Conservation (phyloP, 148 eudicot genomes). For the Silene uniflora region DNA sequence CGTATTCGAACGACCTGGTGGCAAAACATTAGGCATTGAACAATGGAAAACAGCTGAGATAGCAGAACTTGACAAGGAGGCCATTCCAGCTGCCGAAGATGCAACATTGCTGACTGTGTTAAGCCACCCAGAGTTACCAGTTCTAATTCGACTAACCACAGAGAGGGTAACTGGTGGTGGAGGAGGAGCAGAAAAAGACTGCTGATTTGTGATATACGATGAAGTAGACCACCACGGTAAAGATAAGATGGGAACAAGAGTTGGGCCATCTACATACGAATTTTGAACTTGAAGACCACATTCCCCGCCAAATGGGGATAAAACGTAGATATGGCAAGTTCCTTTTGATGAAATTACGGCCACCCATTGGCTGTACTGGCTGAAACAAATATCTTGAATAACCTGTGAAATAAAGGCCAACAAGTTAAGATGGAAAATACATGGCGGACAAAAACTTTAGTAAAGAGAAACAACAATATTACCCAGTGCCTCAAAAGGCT, state of each 20-base stretch:
- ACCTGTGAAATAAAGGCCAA: conserved; percentile 45
- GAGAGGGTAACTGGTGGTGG: conserved; percentile 71
- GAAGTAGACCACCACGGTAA: conserved; percentile 92
- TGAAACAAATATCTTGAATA: conserved; percentile 95
- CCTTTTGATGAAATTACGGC: conserved; percentile 88
- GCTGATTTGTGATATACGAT: conserved; percentile 48
- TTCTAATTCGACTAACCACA: conserved; percentile 78
- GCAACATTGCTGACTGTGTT: conserved; percentile 95
- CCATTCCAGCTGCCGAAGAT: conserved; percentile 83
- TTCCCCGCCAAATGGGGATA: conserved; percentile 91
- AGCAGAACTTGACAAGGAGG: conserved; percentile 57
- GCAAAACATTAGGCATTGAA: conserved; percentile 38
- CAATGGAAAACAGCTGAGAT: conserved; percentile 79
- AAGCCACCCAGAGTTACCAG: conserved; percentile 81
- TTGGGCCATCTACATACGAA: conserved; percentile 52
- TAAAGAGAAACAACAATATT: not conserved
- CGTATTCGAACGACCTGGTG: conserved; percentile 35
- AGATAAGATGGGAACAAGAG: conserved; percentile 49
- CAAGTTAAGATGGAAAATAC: not conserved
- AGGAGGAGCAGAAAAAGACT: conserved; percentile 45
- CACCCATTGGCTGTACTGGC: conserved; percentile 93
- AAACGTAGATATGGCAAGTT: conserved; percentile 80
- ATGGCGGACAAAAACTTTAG: not conserved
- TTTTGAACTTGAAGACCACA: conserved; percentile 59
- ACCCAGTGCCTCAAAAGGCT: not conserved